Base-by-base conservation (phyloP, 169 alveolate species). In the Eimeria acervulina region DNA sequence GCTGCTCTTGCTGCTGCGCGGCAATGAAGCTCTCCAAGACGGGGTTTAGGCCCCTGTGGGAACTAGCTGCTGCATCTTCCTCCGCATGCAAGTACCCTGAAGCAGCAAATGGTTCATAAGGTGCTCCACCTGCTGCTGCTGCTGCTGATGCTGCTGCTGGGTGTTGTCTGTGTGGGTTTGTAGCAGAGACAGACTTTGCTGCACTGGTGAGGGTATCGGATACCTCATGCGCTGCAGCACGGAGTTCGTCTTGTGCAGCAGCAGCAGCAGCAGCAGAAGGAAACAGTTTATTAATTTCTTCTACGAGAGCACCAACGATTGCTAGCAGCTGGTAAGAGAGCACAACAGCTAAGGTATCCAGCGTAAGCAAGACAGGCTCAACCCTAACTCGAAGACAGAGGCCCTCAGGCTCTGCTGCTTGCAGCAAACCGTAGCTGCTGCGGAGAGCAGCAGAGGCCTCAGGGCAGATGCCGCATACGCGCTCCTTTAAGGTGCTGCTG, bases 291-390 rank as follows among this genome's bases (percentile, higher is more conserved):
- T 74, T 51, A 1, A 36, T 74, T 12, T 38, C 80, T 12, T 13
- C 78, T 1, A 28, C 51, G 31, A 90, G 61, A 38, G 88, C 89
- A 2, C 63, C 61, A 5, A 36, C 44, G 31, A 90, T 90, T 28
- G 95, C 17, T 23, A 90, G 88, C 36, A 90, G 89, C 95, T 90
- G 95, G 38, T 90, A 90, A 38, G 68, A n/a, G 6, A 66, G 55
- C 26, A 90, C 42, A 15, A 90, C 72, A 15, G 95, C 66, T 21
- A 66, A 36, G 40, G 88, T 66, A 52, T 90, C 95, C 33, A 90
- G 47, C 8, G 95, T 90, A 13, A 90, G 74, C 12, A 90, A 38
- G 40, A 90, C 89, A 23, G 95, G 95, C 87, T 90, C 95, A 1
- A 28, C 40, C 2, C 26, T 6, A n/a, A 72, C 17, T 0, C 72